Percentiles rank a stretch among this genome's conserved stretches.
Conservation (phyloP, 148 eudicot species). For the Spergularia marina region DNA sequence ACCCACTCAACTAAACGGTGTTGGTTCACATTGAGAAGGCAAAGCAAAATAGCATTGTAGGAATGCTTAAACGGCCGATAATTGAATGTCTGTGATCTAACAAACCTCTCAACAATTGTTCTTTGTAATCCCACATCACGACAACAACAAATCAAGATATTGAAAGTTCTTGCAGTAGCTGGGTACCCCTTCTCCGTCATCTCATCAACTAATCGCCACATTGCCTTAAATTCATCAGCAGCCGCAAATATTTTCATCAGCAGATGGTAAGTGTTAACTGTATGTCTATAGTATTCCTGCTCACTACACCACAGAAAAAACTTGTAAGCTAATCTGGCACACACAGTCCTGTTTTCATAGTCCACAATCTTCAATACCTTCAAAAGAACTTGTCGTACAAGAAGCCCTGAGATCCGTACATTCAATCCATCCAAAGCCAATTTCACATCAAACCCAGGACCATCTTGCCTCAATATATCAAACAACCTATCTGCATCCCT, state of each 20-base stretch:
- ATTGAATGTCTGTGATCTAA: conserved; percentile 61
- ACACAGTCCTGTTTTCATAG: conserved; percentile 48
- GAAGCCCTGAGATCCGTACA: conserved; percentile 61
- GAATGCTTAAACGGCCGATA: conserved; percentile 79
- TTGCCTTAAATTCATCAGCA: conserved; percentile 70
- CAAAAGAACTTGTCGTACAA: conserved; percentile 69
- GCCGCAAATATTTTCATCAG: conserved; percentile 72
- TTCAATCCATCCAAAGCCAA: conserved; percentile 46
- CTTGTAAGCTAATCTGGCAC: conserved; percentile 75
- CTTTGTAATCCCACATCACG: conserved; percentile 78
- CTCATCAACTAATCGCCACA: conserved; percentile 87
- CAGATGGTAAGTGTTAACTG: conserved; percentile 61
- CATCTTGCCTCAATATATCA: conserved; percentile 64
- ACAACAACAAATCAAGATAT: conserved; percentile 72
- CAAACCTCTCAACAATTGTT: conserved; percentile 67
- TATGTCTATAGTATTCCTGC: conserved; percentile 57
- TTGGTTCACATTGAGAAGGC: conserved; percentile 63
- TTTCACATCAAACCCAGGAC: conserved; percentile 63
- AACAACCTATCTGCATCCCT: conserved; percentile 54
- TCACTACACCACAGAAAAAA: conserved; percentile 81
- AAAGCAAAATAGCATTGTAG: conserved; percentile 73
- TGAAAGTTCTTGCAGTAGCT: conserved; percentile 72
- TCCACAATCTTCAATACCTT: conserved; percentile 56
- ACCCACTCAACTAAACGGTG: conserved; percentile 86
- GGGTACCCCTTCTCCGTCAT: conserved; percentile 82